A percentile compares a stretch with the other conserved stretches of the same genome.
These are phyloP conservation scores for Leccinum sublutescens DNA, from an alignment of 768 basidiomycete genomes.

Conservation along the genomic window DNA sequence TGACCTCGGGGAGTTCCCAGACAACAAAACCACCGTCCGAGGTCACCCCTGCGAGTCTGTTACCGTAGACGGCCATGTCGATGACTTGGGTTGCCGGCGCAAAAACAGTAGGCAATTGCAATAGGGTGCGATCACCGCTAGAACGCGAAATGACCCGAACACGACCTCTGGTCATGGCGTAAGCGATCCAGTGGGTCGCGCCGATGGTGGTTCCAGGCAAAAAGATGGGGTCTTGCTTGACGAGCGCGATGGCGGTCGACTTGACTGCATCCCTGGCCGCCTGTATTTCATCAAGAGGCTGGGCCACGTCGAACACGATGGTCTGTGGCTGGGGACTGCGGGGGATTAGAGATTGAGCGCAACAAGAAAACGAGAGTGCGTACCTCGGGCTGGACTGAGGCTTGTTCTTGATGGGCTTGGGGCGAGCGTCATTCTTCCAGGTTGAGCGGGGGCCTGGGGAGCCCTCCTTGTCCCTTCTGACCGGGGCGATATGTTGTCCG, in stretches of 20 bases:
- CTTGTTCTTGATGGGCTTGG: slow-evolving; percentile 44
- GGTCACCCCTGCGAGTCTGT: slow-evolving; percentile 81
- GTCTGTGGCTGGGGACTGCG: slow-evolving; percentile 60
- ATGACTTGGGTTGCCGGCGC: slow-evolving; percentile 57
- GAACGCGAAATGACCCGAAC: slow-evolving; percentile 87
- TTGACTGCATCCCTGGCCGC: slow-evolving; percentile 75
- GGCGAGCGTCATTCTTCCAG: slow-evolving; percentile 36
- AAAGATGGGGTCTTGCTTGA: slow-evolving; percentile 82
- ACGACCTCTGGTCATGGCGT: slow-evolving; percentile 90
- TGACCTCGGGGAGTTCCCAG: slow-evolving; percentile 81
- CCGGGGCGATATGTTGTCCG: slow-evolving; percentile 38
- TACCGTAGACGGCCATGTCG: slow-evolving; percentile 84
- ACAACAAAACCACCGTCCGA: slow-evolving; percentile 88
- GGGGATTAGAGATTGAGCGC: background rate
- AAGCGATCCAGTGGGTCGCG: slow-evolving; percentile 90
- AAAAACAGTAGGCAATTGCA: slow-evolving; percentile 71
- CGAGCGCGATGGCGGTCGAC: slow-evolving; percentile 87
- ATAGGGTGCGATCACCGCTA: slow-evolving; percentile 81
- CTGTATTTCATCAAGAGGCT: slow-evolving; percentile 69
- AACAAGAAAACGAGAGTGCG: slow-evolving; percentile 12
- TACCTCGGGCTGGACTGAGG: slow-evolving; percentile 59
- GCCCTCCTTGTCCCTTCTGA: slow-evolving; percentile 64
- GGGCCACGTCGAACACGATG: slow-evolving; percentile 74
- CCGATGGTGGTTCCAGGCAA: slow-evolving; percentile 86
- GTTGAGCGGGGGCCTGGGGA: slow-evolving; percentile 62